Evolutionary conservation across 495 filamentous ascomycete genomes (phyloP), one percentile per base, ranked within the genome.

Genomic region (Daldinia decipiens): DNA sequence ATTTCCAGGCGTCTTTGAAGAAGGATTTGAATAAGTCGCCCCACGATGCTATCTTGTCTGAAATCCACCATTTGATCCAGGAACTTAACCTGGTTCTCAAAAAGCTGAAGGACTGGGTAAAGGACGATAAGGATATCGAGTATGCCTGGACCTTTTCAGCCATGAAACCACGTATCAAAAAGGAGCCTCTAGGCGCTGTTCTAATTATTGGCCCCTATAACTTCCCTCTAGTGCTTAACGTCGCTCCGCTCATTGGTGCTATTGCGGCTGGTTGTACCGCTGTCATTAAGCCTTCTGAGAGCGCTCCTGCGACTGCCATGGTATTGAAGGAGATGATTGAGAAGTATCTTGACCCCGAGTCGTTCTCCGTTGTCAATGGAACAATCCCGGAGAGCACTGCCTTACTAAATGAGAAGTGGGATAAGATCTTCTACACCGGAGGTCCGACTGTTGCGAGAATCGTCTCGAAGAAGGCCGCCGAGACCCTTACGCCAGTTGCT

Each of bases 381-480:
- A 87, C 82, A 7, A 75, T 97, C 32, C 83, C 90, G 26, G 93
- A 97, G 84, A 92, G 91, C 3, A 92, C 91, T 17, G 90, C 89
- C 5, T 81, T 98, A 36, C 83, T 99, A 12, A 87, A 93, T 56
- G 87, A 94, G 80, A 93, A 93, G 74, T 99, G 94, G 93, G 94
- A 96, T 80, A 97, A 97, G 85, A 95, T 99, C 72, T 95, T 96
- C 83, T 99, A 97, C 82, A 99, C 95, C 15, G 95, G 95, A 51
- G 87, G 86, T 68, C 81, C 84, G 11, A 82, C 75, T 38, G 94
- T 98, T 39, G 95, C 92, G 57, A 92, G 85, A 52, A 95, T 98
- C 79, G 89, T 99, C 71, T 88, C 93, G 24, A 92, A 93, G 81
- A 95, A 95, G 68, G 95, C 95, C 5, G 95, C 95, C 40, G 92